These are phyloP conservation scores for Boletellus sp. DNA, from an alignment of 768 basidiomycete genomes.

Conservation along the genomic window DNA sequence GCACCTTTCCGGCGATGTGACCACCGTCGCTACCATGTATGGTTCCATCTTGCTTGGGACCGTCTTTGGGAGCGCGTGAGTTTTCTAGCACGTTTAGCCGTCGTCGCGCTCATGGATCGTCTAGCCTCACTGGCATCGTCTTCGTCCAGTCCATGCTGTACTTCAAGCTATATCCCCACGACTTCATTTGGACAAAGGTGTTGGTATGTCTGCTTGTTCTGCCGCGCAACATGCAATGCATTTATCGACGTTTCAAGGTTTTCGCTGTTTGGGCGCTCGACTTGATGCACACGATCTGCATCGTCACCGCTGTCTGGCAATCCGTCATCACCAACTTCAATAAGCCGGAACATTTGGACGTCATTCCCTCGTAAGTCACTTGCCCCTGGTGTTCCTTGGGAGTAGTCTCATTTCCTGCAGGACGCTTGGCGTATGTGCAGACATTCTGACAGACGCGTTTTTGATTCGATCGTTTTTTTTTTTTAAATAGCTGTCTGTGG, in stretches of 20 bases:
- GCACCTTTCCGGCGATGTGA: constrained; percentile 28
- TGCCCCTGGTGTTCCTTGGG: fast-evolving
- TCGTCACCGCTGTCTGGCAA: constrained; percentile 24
- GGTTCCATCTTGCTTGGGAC: constrained; percentile 32
- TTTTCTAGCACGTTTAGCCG: neutral
- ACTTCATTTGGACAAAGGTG: constrained; percentile 24
- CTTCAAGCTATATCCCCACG: constrained; percentile 30
- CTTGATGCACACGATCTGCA: constrained; percentile 28
- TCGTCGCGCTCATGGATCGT: constrained; percentile 5
- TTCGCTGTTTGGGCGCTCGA: constrained; percentile 28
- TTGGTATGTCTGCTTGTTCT: constrained; percentile 16
- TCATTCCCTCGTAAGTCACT: constrained; percentile 26
- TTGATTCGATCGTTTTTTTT: neutral
- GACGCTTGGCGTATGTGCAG: constrained; percentile 25
- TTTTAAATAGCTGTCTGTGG: constrained; percentile 34
- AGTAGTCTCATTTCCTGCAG: constrained; percentile 6
- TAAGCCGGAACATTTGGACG: constrained; percentile 24
- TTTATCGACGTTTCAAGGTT: constrained; percentile 15
- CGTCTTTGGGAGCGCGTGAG: constrained; percentile 28
- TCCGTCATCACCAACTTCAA: constrained; percentile 26
- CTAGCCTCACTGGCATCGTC: constrained; percentile 30
- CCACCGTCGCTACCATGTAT: constrained; percentile 29
- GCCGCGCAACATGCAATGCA: too few relatives aligned
- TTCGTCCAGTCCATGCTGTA: constrained; percentile 31
- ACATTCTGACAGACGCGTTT: neutral